A percentile compares a stretch with the other conserved stretches of the same genome.
Evolutionary conservation across 192 early-diverging fungal genomes (phyloP).

Genomic region (Coemansia sp.): DNA sequence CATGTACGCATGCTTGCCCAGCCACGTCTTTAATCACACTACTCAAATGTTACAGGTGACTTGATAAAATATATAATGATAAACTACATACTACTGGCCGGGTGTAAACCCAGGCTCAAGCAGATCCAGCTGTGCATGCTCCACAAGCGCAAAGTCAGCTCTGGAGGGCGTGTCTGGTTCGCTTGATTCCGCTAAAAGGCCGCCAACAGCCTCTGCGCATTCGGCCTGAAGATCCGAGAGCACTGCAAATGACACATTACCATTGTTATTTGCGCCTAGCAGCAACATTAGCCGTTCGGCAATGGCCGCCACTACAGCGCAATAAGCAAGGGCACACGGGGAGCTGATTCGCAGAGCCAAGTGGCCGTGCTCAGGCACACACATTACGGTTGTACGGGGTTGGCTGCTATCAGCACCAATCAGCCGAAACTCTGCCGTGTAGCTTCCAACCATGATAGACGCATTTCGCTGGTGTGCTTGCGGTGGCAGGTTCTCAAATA

Average conservation of each 20-base stretch:
- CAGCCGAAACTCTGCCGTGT: slow-evolving; percentile 27
- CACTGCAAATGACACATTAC: background rate
- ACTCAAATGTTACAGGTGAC: no score
- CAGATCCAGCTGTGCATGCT: slow-evolving; percentile 1
- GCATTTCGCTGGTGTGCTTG: slow-evolving; percentile 6
- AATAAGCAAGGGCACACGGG: background rate
- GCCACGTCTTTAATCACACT: slow-evolving; percentile 3
- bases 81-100: background rate
- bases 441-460: slow-evolving; percentile 22
- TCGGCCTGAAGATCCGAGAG: background rate
- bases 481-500: slow-evolving; percentile 28
- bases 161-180: background rate
- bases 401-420: background rate
- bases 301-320: slow-evolving; percentile 21
- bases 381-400: slow-evolving; percentile 21
- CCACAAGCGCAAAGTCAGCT: background rate
- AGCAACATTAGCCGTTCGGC: slow-evolving; percentile 21
- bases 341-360: slow-evolving; percentile 31
- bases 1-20: slow-evolving; percentile 20
- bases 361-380: slow-evolving; percentile 25
- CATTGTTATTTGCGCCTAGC: background rate
- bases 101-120: background rate
- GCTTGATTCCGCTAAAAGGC: background rate
- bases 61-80: no score
- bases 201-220: background rate